phyloP scores from a whole-genome alignment of 345 rosid genomes.

The Conringia planisiliqua region DNA sequence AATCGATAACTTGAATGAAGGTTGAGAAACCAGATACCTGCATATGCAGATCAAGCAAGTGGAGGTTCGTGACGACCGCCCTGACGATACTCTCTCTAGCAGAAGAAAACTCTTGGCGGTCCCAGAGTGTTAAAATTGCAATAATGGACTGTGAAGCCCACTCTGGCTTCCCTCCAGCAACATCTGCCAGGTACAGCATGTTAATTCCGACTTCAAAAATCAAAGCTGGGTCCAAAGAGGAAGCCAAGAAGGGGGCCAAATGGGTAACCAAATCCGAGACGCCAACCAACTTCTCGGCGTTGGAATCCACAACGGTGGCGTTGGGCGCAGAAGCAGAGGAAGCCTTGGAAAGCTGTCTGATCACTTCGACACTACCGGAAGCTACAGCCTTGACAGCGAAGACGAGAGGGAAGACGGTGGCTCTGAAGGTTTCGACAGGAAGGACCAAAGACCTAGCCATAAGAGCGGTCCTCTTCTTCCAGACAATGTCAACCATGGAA shows the following conservation, averaged over 20 bases:
- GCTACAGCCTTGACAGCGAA: conserved; percentile 89
- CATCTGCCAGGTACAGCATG: conserved; percentile 95
- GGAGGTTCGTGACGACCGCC: conserved; percentile 90
- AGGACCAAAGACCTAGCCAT: conserved; percentile 84
- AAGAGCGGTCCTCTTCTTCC: conserved; percentile 70
- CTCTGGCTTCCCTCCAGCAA: conserved; percentile 97
- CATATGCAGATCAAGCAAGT: conserved; percentile 94
- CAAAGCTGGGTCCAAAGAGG: conserved; percentile 93
- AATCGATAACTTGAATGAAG: not conserved
- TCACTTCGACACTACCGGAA: conserved; percentile 74
- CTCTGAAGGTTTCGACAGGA: conserved; percentile 83
- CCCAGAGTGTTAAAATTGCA: conserved; percentile 96
- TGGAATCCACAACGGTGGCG: conserved; percentile 55
- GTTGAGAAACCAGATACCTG: conserved; percentile 49
- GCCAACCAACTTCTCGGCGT: conserved; percentile 82
- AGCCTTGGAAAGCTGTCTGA: conserved; percentile 69
- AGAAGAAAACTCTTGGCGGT: conserved; percentile 95
- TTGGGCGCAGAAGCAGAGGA: conserved; percentile 28
- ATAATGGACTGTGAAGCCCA: conserved; percentile 97
- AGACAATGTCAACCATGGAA: conserved; percentile 76
- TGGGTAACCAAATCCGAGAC: conserved; percentile 86
- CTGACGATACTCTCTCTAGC: conserved; percentile 98
- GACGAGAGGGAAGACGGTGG: conserved; percentile 83
- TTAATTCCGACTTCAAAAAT: conserved; percentile 94
- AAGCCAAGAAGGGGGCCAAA: conserved; percentile 84